Evolutionary conservation across 164 flowering plant genomes (phyloP).

Genomic region (Vitis amurensis): DNA sequence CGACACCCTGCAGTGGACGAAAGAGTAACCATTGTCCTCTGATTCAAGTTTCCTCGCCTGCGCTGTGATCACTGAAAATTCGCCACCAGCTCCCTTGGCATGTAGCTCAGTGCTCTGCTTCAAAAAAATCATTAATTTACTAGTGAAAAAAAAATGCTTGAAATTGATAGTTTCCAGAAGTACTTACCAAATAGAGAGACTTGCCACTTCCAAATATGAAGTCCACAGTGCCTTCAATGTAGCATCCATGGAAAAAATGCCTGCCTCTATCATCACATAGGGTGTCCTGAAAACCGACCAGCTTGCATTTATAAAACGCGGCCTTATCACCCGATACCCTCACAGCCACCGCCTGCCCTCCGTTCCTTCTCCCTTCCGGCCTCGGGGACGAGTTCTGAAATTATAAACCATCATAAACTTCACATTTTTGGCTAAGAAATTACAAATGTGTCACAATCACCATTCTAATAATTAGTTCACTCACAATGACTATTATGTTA

Average conservation of each 20-base stretch:
- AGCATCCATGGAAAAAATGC: conserved; percentile 71
- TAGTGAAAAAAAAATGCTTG: too few species aligned
- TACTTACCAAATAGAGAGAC: conserved; percentile 67
- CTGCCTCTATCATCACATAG: conserved; percentile 61
- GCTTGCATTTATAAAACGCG: conserved; percentile 48
- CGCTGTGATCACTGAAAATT: conserved; percentile 35
- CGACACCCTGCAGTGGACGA: conserved; percentile 43
- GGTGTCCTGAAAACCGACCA: conserved; percentile 66
- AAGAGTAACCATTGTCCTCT: conserved; percentile 38
- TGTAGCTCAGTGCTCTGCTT: conserved; percentile 19
- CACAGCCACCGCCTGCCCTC: conserved; percentile 61
- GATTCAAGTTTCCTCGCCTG: conserved; percentile 30
- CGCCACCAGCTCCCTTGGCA: conserved; percentile 22
- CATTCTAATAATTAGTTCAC: too few species aligned
- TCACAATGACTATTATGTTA: too few species aligned
- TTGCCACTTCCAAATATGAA: conserved; percentile 76
- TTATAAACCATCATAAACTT: too few species aligned
- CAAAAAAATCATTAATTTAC: not conserved
- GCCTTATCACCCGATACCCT: conserved; percentile 53
- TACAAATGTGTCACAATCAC: too few species aligned
- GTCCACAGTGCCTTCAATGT: conserved; percentile 83
- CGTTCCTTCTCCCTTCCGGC: conserved; percentile 48
- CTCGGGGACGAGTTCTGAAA: conserved; percentile 64
- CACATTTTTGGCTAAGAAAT: too few species aligned
- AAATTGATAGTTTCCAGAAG: not conserved